Percentiles rank a stretch among this genome's conserved stretches.
phyloP scores from a whole-genome alignment of 1,139 yeast genomes.

The Tardiomyces depauwii region DNA sequence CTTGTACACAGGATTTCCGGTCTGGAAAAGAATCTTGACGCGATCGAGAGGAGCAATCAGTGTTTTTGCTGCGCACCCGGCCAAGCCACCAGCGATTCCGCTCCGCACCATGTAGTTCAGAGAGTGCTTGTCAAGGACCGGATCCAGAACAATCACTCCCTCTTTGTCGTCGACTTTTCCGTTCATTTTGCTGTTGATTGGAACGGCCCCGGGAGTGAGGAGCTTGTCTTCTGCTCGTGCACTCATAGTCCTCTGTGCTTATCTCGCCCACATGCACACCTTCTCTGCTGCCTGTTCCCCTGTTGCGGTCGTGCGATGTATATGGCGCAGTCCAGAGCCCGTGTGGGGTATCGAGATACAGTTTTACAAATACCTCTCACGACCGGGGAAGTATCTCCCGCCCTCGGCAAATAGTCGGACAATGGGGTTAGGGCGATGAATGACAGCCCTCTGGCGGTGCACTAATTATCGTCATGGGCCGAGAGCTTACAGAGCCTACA shows the following conservation, averaged over 20 bases:
- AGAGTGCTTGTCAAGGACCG: slow-evolving; percentile 48
- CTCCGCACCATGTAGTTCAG: slow-evolving; percentile 69
- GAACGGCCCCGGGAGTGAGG: not conserved
- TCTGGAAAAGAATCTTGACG: slow-evolving; percentile 88
- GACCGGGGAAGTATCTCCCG: too few relatives aligned
- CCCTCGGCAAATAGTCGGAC: too few relatives aligned
- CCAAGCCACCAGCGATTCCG: slow-evolving; percentile 91
- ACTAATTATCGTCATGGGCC: too few relatives aligned
- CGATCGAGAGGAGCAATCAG: slow-evolving; percentile 92
- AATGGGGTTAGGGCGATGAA: too few relatives aligned
- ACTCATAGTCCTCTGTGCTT: not conserved
- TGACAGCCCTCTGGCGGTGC: too few relatives aligned
- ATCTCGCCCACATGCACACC: not conserved
- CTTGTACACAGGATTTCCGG: slow-evolving; percentile 80
- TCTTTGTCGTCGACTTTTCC: not conserved
- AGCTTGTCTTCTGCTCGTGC: not conserved
- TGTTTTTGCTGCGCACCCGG: slow-evolving; percentile 93
- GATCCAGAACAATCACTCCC: not conserved
- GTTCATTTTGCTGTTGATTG: too few relatives aligned
- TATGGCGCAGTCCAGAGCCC: too few relatives aligned
- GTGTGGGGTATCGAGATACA: too few relatives aligned
- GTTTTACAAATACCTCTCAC: too few relatives aligned
- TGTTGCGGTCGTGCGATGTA: too few relatives aligned
- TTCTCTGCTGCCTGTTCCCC: too few relatives aligned
- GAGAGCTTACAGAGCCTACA: too few relatives aligned